Conservation (phyloP, 345 rosid species). For the Crucihimalaya himalaica region DNA sequence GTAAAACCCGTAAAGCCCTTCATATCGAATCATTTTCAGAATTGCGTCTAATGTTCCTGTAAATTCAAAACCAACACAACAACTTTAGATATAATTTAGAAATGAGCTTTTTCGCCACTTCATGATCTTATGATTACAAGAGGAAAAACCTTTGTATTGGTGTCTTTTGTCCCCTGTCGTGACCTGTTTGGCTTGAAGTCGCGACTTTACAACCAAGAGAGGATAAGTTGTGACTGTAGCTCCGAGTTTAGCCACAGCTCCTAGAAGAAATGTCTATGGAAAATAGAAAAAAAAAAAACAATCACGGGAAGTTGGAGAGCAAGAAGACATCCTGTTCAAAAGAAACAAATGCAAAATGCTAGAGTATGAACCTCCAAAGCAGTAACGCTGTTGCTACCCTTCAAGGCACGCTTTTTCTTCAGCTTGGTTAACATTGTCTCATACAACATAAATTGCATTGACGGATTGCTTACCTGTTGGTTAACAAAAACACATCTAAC, state of each 20-base stretch:
- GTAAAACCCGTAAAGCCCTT: conserved; percentile 85
- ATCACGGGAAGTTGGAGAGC: not conserved
- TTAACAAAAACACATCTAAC: conserved; percentile 11
- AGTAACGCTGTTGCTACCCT: conserved; percentile 56
- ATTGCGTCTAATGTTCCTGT: conserved; percentile 84
- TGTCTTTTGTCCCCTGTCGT: conserved; percentile 72
- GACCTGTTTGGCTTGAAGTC: conserved; percentile 93
- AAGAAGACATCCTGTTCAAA: conserved; percentile 11
- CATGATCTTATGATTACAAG: not conserved
- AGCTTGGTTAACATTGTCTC: conserved; percentile 89
- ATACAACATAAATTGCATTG: conserved; percentile 95
- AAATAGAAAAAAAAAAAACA: not conserved
- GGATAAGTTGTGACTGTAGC: conserved; percentile 96
- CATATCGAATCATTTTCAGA: conserved; percentile 80
- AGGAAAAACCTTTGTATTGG: conserved; percentile 63
- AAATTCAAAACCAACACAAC: not conserved
- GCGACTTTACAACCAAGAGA: conserved; percentile 87
- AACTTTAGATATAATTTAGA: not conserved
- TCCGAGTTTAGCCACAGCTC: conserved; percentile 98
- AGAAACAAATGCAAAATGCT: not conserved
- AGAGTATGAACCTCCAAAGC: conserved; percentile 71
- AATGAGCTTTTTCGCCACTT: not conserved
- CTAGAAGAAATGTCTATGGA: conserved; percentile 83
- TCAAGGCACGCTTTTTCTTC: conserved; percentile 60
- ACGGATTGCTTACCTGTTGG: conserved; percentile 91